Conservation (phyloP, 805 yeast species). For the Jamesozyma gamospora region DNA sequence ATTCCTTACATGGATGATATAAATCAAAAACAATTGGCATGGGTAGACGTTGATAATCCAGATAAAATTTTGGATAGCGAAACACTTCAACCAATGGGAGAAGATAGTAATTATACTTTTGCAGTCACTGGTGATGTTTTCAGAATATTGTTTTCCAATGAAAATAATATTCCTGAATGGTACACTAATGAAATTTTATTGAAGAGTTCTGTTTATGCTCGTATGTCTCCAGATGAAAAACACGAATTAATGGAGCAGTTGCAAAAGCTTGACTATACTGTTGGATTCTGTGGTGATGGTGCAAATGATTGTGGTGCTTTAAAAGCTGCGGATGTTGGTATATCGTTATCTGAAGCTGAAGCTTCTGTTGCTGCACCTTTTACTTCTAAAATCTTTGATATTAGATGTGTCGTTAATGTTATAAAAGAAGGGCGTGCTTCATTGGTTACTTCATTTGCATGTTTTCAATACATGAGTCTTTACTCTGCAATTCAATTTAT, state of each 20-base stretch:
- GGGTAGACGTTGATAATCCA: slow-evolving; percentile 63
- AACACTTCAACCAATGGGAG: slow-evolving; percentile 43
- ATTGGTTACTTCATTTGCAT: slow-evolving; percentile 86
- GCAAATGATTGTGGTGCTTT: slow-evolving; percentile 99
- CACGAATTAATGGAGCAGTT: slow-evolving; percentile 87
- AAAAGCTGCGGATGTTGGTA: slow-evolving; percentile 95
- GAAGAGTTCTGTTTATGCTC: slow-evolving; percentile 72
- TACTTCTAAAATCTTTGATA: slow-evolving; percentile 82
- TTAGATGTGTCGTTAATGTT: slow-evolving; percentile 84
- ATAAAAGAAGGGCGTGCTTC: slow-evolving; percentile 93
- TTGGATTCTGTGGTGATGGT: slow-evolving; percentile 98
- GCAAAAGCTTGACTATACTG: slow-evolving; percentile 78
- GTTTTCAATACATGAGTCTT: slow-evolving; percentile 95
- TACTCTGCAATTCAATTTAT: slow-evolving; percentile 94
- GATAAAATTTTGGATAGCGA: slow-evolving; percentile 48
- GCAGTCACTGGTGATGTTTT: slow-evolving; percentile 94
- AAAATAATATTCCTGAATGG: slow-evolving; percentile 24
- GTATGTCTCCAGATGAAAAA: slow-evolving; percentile 99
- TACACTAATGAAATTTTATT: slow-evolving; percentile 52
- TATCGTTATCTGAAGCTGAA: slow-evolving; percentile 92
- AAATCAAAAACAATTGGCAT: slow-evolving; percentile 31
- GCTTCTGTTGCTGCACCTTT: slow-evolving; percentile 99
- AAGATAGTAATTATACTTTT: slow-evolving; percentile 42
- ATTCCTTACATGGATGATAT: slow-evolving; percentile 50
- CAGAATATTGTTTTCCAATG: slow-evolving; percentile 52